Percentiles rank a stretch among this genome's conserved stretches.
Conservation (phyloP, 202 grass and related monocot genomes). For the Setaria italica region DNA sequence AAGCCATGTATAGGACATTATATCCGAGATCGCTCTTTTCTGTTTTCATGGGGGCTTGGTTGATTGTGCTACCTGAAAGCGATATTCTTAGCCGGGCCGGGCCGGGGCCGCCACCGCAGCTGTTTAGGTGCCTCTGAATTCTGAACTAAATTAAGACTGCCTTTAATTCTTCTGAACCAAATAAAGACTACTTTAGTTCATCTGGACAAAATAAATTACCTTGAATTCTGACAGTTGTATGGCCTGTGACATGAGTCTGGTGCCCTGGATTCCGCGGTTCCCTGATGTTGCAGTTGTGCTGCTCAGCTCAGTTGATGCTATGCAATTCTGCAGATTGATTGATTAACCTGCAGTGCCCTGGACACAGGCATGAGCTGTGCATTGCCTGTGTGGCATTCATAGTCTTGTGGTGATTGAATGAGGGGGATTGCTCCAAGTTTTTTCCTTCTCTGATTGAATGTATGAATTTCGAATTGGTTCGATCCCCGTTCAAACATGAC, state of each 20-base stretch:
- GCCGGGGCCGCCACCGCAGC: too few species aligned
- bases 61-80: not conserved
- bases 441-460: not conserved
- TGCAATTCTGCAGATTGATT: not conserved
- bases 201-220: not conserved
- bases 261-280: not conserved
- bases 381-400: not conserved
- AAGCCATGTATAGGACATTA: not conserved
- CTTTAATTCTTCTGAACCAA: slow-evolving; percentile 18
- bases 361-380: not conserved
- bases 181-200: slow-evolving; percentile 8
- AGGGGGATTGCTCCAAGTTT: not conserved
- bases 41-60: not conserved
- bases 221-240: not conserved
- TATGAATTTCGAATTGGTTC: not conserved
- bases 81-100: not conserved
- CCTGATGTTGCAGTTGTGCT: not conserved
- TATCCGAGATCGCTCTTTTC: not conserved
- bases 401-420: not conserved
- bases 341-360: not conserved
- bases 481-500: not conserved
- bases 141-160: not conserved
- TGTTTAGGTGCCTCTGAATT: not conserved
- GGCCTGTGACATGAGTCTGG: not conserved
- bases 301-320: not conserved